Conservation (phyloP, 139 green algal species). For the Nannochloris sp. region DNA sequence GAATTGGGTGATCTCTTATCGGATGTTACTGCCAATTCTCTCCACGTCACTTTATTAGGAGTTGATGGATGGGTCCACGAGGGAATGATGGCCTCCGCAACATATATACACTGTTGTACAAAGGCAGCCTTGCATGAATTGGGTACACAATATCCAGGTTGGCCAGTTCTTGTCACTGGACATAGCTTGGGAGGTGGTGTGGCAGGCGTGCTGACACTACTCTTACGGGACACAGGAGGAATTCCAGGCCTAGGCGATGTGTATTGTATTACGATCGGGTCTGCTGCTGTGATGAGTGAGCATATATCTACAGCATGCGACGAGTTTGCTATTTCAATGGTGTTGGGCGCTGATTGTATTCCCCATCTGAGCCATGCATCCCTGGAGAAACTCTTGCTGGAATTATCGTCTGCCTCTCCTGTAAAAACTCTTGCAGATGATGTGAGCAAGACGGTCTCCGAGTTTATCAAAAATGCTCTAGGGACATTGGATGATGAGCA, state of each 20-base stretch:
- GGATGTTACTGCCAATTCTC: constrained; percentile 33
- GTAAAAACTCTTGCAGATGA: constrained; percentile 8
- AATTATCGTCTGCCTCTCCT: constrained; percentile 21
- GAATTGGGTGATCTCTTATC: constrained; percentile 40
- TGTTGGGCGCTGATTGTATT: constrained; percentile 30
- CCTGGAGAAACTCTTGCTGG: constrained; percentile 42
- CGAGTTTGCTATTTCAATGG: constrained; percentile 30
- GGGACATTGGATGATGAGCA: no score
- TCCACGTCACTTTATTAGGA: constrained; percentile 31
- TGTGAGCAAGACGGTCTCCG: neutral
- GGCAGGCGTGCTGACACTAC: constrained; percentile 33
- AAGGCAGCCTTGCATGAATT: constrained; percentile 28
- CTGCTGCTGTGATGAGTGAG: constrained; percentile 36
- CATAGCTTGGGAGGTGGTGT: constrained; percentile 43
- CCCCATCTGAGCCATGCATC: constrained; percentile 35
- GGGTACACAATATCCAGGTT: constrained; percentile 28
- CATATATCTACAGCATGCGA: constrained; percentile 23
- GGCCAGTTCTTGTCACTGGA: constrained; percentile 41
- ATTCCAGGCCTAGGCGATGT: constrained; percentile 27
- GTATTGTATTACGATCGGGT: constrained; percentile 32
- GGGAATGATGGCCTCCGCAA: constrained; percentile 41
- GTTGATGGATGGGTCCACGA: constrained; percentile 28
- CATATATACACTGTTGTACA: constrained; percentile 46
- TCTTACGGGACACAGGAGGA: constrained; percentile 27
- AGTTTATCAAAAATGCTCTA: neutral